phyloP scores from a whole-genome alignment of 1,139 yeast species.

The Sugiyamaella grinbergsii region DNA sequence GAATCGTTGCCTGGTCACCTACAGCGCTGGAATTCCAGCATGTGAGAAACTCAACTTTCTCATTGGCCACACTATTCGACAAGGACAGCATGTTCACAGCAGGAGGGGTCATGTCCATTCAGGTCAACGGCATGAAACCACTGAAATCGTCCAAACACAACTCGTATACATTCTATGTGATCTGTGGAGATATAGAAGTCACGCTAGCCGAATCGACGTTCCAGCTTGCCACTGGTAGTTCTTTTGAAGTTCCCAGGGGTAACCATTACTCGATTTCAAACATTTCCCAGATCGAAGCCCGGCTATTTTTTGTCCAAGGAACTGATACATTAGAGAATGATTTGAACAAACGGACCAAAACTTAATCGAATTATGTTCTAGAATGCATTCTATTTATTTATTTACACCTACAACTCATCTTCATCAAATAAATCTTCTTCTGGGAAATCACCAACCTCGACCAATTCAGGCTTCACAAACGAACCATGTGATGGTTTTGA shows the following conservation, averaged over 20 bases:
- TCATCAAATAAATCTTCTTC: slow-evolving; percentile 36
- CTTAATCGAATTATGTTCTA: background rate
- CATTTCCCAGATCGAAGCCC: slow-evolving; percentile 56
- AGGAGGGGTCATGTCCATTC: slow-evolving; percentile 72
- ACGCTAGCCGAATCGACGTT: slow-evolving; percentile 61
- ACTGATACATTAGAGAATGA: slow-evolving; percentile 43
- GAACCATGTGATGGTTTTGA: slow-evolving; percentile 57
- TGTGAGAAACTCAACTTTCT: slow-evolving; percentile 57
- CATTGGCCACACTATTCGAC: slow-evolving; percentile 68
- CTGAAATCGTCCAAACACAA: slow-evolving; percentile 66
- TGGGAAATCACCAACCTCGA: slow-evolving; percentile 45
- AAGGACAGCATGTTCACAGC: slow-evolving; percentile 69
- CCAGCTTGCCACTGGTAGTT: slow-evolving; percentile 69
- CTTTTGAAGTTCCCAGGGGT: slow-evolving; percentile 79
- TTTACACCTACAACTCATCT: slow-evolving; percentile 30
- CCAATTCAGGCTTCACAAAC: slow-evolving; percentile 43
- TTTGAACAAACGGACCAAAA: background rate
- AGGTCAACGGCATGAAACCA: slow-evolving; percentile 58
- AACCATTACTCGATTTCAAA: slow-evolving; percentile 67
- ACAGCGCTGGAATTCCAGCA: slow-evolving; percentile 54
- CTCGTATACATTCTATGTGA: slow-evolving; percentile 72
- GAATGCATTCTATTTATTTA: background rate
- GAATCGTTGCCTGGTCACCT: slow-evolving; percentile 72
- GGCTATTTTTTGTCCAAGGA: slow-evolving; percentile 77
- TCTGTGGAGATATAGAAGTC: slow-evolving; percentile 71